A percentile compares a stretch with the other conserved stretches of the same genome.
Conservation (phyloP, 495 filamentous ascomycete species). For the Penicillium alfredii region DNA sequence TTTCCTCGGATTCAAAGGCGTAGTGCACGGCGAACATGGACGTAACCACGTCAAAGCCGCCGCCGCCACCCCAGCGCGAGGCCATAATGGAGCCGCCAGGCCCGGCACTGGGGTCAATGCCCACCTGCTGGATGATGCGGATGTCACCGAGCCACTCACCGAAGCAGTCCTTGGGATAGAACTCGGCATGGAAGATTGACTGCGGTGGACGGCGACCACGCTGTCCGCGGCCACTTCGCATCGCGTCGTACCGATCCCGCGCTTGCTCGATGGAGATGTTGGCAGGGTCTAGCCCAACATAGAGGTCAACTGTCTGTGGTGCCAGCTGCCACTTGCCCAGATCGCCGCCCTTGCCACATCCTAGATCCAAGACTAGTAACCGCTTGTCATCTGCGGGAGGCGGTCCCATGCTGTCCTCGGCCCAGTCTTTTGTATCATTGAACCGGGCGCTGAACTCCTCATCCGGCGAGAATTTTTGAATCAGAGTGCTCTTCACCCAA, state of each 20-base stretch:
- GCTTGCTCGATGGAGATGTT: slow-evolving; percentile 89
- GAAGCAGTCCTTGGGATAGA: slow-evolving; percentile 85
- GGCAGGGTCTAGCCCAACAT: slow-evolving; percentile 89
- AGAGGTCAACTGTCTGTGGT: slow-evolving; percentile 76
- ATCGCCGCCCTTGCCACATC: slow-evolving; percentile 95
- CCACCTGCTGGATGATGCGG: slow-evolving; percentile 71
- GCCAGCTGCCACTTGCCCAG: slow-evolving; percentile 91
- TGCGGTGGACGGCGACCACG: slow-evolving; percentile 52
- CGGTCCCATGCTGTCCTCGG: slow-evolving; percentile 46
- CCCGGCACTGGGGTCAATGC: slow-evolving; percentile 64
- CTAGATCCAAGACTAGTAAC: slow-evolving; percentile 81
- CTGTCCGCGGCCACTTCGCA: slow-evolving; percentile 55
- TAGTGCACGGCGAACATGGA: slow-evolving; percentile 99
- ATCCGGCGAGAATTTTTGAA: slow-evolving; percentile 90
- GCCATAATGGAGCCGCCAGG: slow-evolving; percentile 50
- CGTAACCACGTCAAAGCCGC: slow-evolving; percentile 90
- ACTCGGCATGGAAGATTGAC: slow-evolving; percentile 72
- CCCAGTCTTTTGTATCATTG: slow-evolving; percentile 38
- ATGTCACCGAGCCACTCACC: slow-evolving; percentile 72
- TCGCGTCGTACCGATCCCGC: slow-evolving; percentile 68
- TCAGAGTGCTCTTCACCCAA: slow-evolving; percentile 94
- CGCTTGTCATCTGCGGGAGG: slow-evolving; percentile 41
- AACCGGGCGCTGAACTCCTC: slow-evolving; percentile 55
- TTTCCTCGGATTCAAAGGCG: slow-evolving; percentile 86
- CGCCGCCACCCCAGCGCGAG: slow-evolving; percentile 56